Conservation (phyloP, 257 asterid genomes). For the Solanum ossicruentum region DNA sequence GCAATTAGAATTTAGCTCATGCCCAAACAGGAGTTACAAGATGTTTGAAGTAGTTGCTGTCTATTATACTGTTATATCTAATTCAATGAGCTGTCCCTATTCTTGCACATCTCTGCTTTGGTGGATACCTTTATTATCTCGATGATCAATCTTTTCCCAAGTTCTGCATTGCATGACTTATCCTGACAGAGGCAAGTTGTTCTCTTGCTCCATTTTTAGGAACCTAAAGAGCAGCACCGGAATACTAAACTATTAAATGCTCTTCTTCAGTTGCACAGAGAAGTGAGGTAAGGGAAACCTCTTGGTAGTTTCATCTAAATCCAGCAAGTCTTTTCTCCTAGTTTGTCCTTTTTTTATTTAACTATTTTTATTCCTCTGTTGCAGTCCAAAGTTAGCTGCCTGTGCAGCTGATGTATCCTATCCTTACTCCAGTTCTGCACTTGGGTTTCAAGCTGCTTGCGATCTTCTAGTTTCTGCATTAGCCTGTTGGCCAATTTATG, state of each 20-base stretch:
- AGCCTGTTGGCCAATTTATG: slow-evolving; percentile 94
- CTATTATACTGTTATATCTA: background rate
- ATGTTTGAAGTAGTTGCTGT: background rate
- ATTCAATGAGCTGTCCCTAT: background rate
- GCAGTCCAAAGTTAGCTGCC: slow-evolving; percentile 93
- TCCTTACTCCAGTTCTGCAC: slow-evolving; percentile 65
- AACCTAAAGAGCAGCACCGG: slow-evolving; percentile 87
- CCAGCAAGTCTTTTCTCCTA: background rate
- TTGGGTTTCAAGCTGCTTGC: slow-evolving; percentile 82
- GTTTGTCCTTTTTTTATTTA: background rate
- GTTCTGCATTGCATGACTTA: background rate
- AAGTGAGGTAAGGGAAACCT: slow-evolving; percentile 54
- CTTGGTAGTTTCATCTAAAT: background rate
- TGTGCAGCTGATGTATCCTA: slow-evolving; percentile 53
- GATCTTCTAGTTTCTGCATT: slow-evolving; percentile 83
- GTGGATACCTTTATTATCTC: background rate
- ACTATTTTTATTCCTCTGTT: slow-evolving; percentile 13
- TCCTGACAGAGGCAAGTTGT: background rate
- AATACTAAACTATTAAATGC: slow-evolving; percentile 75
- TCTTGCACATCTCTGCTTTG: background rate
- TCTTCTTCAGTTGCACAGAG: slow-evolving; percentile 77
- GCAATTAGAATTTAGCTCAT: background rate
- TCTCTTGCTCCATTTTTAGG: slow-evolving; percentile 31
- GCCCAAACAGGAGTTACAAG: background rate
- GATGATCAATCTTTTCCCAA: background rate